phyloP scores from a whole-genome alignment of 371 early-diverging fungal genomes.

The Lichtheimia ramosa region DNA sequence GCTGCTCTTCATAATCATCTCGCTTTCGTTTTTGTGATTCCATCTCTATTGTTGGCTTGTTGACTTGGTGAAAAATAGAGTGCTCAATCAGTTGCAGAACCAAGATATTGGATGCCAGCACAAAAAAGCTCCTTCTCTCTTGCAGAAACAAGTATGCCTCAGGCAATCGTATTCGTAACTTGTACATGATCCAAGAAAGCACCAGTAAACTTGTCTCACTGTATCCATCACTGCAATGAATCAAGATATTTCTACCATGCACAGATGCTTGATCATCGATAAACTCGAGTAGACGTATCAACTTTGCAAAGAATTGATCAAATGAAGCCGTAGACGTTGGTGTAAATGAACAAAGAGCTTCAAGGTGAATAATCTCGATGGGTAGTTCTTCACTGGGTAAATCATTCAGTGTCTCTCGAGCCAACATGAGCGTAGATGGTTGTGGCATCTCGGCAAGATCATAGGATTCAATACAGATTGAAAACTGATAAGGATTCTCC shows the following conservation, averaged over 20 bases:
- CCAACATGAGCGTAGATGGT: constrained; percentile 42
- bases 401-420: constrained; percentile 38
- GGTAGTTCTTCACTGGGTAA: constrained; percentile 22
- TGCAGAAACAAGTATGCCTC: constrained; percentile 63
- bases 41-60: neutral
- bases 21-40: constrained; percentile 21
- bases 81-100: constrained; percentile 39
- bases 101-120: constrained; percentile 55
- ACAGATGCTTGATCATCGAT: constrained; percentile 35
- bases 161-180: constrained; percentile 45
- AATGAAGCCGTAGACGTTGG: constrained; percentile 19
- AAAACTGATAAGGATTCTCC: constrained; percentile 48
- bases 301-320: constrained; percentile 24
- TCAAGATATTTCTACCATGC: constrained; percentile 40
- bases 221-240: constrained; percentile 68
- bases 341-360: constrained; percentile 35
- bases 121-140: constrained; percentile 60
- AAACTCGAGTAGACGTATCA: constrained; percentile 36
- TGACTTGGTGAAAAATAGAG: neutral
- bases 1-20: constrained; percentile 3
- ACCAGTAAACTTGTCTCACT: constrained; percentile 58
- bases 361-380: constrained; percentile 58
- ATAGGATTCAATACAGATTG: constrained; percentile 63
- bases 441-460: constrained; percentile 57
- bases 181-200: constrained; percentile 57